Conservation (phyloP, 208 protist species). For the Kentomonas sorsogonicus region DNA sequence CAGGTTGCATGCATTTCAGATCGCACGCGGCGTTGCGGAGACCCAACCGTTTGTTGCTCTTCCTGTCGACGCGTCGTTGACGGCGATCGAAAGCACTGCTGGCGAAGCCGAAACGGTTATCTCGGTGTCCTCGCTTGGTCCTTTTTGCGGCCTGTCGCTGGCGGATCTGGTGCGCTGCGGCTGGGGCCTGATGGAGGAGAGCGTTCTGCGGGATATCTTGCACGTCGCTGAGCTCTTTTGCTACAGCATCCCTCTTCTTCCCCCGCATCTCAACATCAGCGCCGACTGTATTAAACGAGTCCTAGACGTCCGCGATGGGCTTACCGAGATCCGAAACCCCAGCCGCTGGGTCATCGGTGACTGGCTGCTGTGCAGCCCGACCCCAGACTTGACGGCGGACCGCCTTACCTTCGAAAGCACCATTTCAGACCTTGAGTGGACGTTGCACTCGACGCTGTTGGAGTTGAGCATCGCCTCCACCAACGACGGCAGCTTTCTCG, state of each 20-base stretch:
- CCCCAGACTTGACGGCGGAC: no score
- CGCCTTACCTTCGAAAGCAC: constrained; percentile 18
- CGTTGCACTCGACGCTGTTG: constrained; percentile 70
- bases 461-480: constrained; percentile 60
- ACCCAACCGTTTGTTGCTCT: constrained; percentile 33
- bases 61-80: constrained; percentile 63
- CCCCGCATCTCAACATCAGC: constrained; percentile 72
- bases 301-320: constrained; percentile 56
- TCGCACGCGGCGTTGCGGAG: constrained; percentile 18
- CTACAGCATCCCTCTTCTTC: constrained; percentile 31
- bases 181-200: constrained; percentile 65
- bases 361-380: constrained; percentile 49
- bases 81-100: no score
- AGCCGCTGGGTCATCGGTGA: constrained; percentile 83
- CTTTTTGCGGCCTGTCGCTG: constrained; percentile 69
- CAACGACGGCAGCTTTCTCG: constrained; percentile 33
- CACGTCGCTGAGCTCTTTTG: constrained; percentile 59
- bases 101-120: no score
- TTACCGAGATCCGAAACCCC: constrained; percentile 38
- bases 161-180: constrained; percentile 79
- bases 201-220: constrained; percentile 60
- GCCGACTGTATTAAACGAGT: constrained; percentile 57
- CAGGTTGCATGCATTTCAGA: no score
- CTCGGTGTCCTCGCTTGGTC: constrained; percentile 57
- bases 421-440: constrained; percentile 70